A percentile compares a stretch with the other conserved stretches of the same genome.
Conservation (phyloP, 192 early-diverging fungal genomes). For the Haplosporangium gracile region DNA sequence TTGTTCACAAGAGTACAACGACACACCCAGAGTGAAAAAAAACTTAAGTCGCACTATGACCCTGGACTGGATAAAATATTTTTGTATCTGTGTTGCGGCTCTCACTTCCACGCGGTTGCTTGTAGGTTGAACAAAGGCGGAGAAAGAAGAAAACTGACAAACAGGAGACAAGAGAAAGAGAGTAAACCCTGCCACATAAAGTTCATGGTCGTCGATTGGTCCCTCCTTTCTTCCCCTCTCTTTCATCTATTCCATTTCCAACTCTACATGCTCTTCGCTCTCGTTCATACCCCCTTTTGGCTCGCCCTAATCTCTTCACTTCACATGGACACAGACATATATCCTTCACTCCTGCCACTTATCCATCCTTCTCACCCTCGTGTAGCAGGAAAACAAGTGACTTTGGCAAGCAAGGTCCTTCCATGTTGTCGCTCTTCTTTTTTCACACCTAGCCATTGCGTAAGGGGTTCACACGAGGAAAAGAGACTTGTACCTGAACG, state of each 20-base stretch:
- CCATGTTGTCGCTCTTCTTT: no score
- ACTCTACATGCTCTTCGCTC: no score
- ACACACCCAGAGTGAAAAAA: constrained; percentile 1
- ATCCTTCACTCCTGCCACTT: no score
- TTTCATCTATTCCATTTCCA: background rate
- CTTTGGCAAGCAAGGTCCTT: no score
- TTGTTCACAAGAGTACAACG: background rate
- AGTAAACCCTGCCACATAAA: background rate
- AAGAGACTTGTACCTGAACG: background rate
- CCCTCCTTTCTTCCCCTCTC: background rate
- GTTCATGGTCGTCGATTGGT: background rate
- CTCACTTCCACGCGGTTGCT: background rate
- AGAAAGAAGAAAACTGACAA: background rate
- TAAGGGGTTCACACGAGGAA: no score
- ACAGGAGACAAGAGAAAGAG: no score
- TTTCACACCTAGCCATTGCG: no score
- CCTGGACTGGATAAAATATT: constrained; percentile 3
- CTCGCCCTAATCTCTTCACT: no score
- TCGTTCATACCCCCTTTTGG: no score
- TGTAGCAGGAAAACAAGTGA: no score
- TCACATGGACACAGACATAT: no score
- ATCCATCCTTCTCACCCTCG: no score
- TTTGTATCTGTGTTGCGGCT: background rate
- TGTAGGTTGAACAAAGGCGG: background rate
- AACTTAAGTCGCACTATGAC: background rate